These are phyloP conservation scores for Dichotomopilus funicola DNA, from an alignment of 2,329 filamentous ascomycete genomes.

Conservation along the genomic window DNA sequence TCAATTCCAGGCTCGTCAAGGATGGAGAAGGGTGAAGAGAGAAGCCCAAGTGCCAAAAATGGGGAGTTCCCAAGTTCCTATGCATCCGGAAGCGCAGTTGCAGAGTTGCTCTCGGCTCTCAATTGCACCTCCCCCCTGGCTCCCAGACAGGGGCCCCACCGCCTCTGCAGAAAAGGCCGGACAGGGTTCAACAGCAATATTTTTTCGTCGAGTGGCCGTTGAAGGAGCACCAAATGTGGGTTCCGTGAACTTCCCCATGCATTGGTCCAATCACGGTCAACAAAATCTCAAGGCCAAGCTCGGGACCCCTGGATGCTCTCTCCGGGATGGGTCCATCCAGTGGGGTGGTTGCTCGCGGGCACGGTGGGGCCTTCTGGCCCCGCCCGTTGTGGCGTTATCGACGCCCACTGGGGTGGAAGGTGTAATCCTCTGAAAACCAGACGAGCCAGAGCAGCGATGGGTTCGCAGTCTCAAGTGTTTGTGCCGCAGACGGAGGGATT, in stretches of 20 bases:
- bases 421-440: too few species aligned
- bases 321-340: conserved; percentile 1
- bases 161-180: background rate
- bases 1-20: background rate
- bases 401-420: background rate
- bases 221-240: conserved; percentile 13
- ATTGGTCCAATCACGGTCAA: conserved; percentile 14
- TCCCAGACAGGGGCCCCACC: background rate
- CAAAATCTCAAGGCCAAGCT: conserved; percentile 1
- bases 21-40: background rate
- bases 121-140: conserved; percentile 3
- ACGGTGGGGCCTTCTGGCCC: background rate
- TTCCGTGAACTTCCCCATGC: conserved; percentile 6
- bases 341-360: background rate
- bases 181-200: conserved; percentile 19
- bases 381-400: background rate
- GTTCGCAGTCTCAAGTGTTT: too few species aligned
- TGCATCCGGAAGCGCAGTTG: background rate
- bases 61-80: background rate
- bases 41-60: background rate
- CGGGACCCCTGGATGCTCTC: conserved; percentile 13
- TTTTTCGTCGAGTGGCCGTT: conserved; percentile 21
- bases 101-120: conserved; percentile 11
- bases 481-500: too few species aligned
- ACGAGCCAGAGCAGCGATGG: too few species aligned